phyloP scores from a whole-genome alignment of 768 basidiomycete genomes.

The Clavulina sp. region DNA sequence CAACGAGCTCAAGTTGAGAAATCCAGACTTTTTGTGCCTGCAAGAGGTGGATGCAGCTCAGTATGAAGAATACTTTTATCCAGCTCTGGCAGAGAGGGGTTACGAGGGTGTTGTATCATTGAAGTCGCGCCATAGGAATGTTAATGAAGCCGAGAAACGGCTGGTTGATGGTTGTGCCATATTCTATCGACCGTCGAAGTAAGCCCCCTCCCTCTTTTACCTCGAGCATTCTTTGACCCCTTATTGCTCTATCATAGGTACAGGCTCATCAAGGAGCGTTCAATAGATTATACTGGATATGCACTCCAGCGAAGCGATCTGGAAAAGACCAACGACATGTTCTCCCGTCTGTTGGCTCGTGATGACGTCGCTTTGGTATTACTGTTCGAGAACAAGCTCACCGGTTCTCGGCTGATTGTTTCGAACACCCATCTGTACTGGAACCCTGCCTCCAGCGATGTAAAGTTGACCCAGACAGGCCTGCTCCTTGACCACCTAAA shows the following conservation, averaged over 20 bases:
- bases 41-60: constrained; percentile 90
- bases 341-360: constrained; percentile 90
- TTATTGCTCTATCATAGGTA: constrained; percentile 34
- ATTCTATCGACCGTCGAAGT: constrained; percentile 85
- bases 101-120: constrained; percentile 89
- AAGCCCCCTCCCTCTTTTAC: constrained; percentile 19
- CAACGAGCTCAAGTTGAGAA: constrained; percentile 61
- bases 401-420: constrained; percentile 76
- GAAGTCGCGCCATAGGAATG: constrained; percentile 83
- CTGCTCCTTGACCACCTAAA: constrained; percentile 83
- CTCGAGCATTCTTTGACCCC: neutral
- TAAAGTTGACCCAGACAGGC: constrained; percentile 94
- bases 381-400: constrained; percentile 69
- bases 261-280: constrained; percentile 79
- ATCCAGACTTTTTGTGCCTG: constrained; percentile 81
- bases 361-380: constrained; percentile 84
- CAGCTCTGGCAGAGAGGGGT: constrained; percentile 48
- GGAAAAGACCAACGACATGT: constrained; percentile 98
- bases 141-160: constrained; percentile 71
- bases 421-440: constrained; percentile 86
- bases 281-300: constrained; percentile 82
- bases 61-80: constrained; percentile 80
- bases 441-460: constrained; percentile 84
- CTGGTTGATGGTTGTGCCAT: constrained; percentile 92
- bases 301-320: constrained; percentile 88